Base-by-base conservation (phyloP, 306 rosid genomes). In the Rosa multiflora region DNA sequence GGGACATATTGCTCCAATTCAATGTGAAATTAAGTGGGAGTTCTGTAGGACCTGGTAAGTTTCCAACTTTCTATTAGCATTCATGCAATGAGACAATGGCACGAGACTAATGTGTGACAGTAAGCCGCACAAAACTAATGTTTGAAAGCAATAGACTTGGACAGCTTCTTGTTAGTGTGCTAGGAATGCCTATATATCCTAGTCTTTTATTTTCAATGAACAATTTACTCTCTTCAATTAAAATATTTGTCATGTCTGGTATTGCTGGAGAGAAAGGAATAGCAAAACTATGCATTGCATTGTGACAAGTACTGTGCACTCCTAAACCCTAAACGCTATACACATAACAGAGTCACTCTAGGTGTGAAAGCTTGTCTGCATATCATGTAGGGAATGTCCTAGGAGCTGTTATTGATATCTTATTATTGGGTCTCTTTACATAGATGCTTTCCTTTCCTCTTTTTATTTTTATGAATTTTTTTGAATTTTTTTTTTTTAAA, bases 1-100 rank as follows among this genome's bases (percentile, higher is more conserved):
- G 82, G 20, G 73, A 23, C 51, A 66, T 67, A 71, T 79, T 84
- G 83, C 82, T 71, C 88, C 81, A 78, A 83, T 69, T 81, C 80
- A 80, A 79, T 71, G 79, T 46, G 67, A 72, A 81, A 48, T 81
- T 61, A 23, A 80, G 83, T 84, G 49, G 76, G 75, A 74, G 20
- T 59, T 51, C 47, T 48, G 78, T 26, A 80, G 80, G 67, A 61
- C 78, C 63, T 72, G 75, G 67, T 26, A 66, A 72, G 82, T 64
- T 79, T 78, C 69, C 77, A 80, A 76, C 81, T 61, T 78, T 78
- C 72, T 78, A 81, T 39, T 67, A 15, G 29, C 62, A 56, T 74
- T 73, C 70, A 66, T 66, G 70, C 70, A 66, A 66, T 67, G 29
- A 67, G 7, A 67, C 49, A 46, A 20, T 5, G 10, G 23, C 43